Base-by-base conservation (phyloP, 805 yeast species). In the Starmerella cellae region DNA sequence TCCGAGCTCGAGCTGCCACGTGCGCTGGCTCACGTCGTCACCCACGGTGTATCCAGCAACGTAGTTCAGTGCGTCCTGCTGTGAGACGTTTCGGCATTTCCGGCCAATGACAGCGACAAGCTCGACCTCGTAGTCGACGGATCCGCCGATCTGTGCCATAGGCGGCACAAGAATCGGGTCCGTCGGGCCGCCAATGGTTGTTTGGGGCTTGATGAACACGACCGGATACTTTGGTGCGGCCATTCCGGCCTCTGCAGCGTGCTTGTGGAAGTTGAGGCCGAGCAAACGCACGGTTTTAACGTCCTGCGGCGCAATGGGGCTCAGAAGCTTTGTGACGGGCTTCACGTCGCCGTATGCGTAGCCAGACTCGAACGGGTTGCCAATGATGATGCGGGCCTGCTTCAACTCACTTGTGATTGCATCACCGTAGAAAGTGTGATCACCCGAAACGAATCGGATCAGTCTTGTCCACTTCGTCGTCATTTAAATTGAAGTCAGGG, bases 21-120 rank as follows among this genome's bases (percentile, higher is more conserved):
- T 66, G 42, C 78, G 60, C 50, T 71, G 74, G 11, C 75, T 69
- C 9, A 73, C 70, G 52, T 73, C 79, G 55, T 74, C 70, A 4
- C 77, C 77, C 18, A 67, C 66, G 2, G 73, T 53, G 55, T 70
- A 73, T 8, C 79, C 79, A 17, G 70, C 55, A 3, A 73, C 68
- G 45, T 71, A 62, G 36, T 64, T 59, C 38, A 65, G 55, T 4
- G 76, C 77, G 17, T 69, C 60, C 17, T 57, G 64, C 17, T 53
- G 61, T 16, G 61, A 38, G 19, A 73, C 71, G 46, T 70, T 61
- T 43, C 57, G 60, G 32, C 71, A 70, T n/a, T 57, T 48, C 51
- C 65, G 67, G 21, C 78, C 78, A 46, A 73, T 73, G 8, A 73
- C 70, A 16, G 70, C 65, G 3, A 68, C 74, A 33, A 73, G 57